Base-by-base conservation (phyloP, 805 yeast genomes). In the Kodamaea lidongshanica region DNA sequence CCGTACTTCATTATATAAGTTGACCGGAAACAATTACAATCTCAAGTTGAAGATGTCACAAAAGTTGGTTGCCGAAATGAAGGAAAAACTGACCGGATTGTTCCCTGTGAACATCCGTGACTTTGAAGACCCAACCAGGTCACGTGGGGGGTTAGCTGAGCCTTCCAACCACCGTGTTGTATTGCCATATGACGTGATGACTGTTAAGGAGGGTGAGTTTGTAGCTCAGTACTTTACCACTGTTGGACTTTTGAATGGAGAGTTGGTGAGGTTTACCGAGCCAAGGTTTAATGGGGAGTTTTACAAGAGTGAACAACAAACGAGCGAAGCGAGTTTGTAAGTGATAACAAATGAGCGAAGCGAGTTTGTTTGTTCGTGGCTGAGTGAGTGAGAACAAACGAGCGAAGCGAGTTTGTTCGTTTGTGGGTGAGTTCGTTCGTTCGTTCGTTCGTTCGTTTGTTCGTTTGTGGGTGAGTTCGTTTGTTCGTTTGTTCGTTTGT, bases 191-290 rank as follows among this genome's bases (percentile, higher is more conserved):
- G 88, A 80, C 38, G 70, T 81, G 31, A 66, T 68, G 52, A 67
- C 72, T 52, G 86, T 78, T 50, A 77, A 74, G 61, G 75, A 76
- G 40, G 79, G 75, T 37, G 78, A 74, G 54, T 60, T 50, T 35
- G 70, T 82, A 43, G 84, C 82, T 18, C 86, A 81, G 62, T 76
- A 63, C 54, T 80, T 76, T 63, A 73, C 85, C 43, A 82, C 89
- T 27, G 72, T 81, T 47, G 87, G 81, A 19, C 55, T 82, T 46
- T 80, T 87, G 52, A 76, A 76, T 59, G 74, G 74, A 45, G 89
- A 89, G 29, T 61, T 76, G 45, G 73, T 78, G 44, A 77, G 72
- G 60, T 67, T 75, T 46, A 72, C 87, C 28, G 51, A 68, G 12
- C 73, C 84, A 12, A 54, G 65, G 33, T 72, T 79, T 39, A 65